Evolutionary conservation across 1,284 basidiomycete species (phyloP), one percentile per base, ranked within the genome.

Genomic region (Microbotryomycetes sp.): DNA sequence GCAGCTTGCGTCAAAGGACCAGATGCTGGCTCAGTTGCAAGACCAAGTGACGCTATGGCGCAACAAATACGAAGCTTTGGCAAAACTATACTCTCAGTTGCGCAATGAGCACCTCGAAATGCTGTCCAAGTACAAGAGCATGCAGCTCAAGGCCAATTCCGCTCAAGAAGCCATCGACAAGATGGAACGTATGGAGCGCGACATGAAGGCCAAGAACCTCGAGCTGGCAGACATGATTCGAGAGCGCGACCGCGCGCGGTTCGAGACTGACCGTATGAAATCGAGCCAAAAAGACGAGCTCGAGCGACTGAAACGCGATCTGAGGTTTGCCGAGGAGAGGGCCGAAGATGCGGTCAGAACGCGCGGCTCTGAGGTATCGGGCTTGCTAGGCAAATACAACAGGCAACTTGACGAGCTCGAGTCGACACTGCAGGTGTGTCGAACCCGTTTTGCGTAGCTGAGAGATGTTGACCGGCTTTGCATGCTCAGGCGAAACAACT

Each of bases 201-300:
- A 99, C 75, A 81, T 97, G 72, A 98, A 98, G 79, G 82, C 91
- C 46, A 99, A 99, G 83, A 99, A 97, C 74, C 78, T 99, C 59
- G 96, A 98, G 76, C 80, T 99, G 31, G 94, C 94, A 28, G 96
- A 98, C 74, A 98, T 99, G 96, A 89, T 99, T 70, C 85, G 94
- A 56, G 96, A 98, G 76, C 85, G 96, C 45, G 96, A 99, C 75
- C 83, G 94, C 63, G 92, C 94, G 30, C 81, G 96, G 48, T 97
- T 97, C 73, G 96, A 99, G 70, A 79, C 97, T n/a, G 96, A 99
- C 75, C 82, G 96, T 45, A 82, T 92, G 75, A 97, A 96, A 78
- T 85, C 90, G 11, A 86, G 84, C 58, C 92, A 98, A 75, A 96
- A 93, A 75, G 96, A 99, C 66, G 96, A 98, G 74, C 77, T 92